Conservation (phyloP, 2,329 filamentous ascomycete species). For the Colletotrichum sp. region DNA sequence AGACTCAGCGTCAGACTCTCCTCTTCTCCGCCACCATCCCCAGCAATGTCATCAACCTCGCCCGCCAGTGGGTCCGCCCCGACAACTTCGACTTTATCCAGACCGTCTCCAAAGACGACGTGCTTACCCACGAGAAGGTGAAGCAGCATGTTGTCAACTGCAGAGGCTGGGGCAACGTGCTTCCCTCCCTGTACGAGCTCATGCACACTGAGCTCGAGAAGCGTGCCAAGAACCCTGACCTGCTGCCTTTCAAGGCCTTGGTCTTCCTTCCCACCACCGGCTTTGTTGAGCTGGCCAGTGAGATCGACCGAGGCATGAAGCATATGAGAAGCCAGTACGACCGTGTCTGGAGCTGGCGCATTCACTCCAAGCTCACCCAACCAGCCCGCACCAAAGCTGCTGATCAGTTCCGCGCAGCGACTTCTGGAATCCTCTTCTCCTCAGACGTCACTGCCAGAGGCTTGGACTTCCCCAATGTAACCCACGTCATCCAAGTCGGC, state of each 20-base stretch:
- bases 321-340: constrained; percentile 37
- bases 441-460: constrained; percentile 82
- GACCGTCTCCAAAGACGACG: constrained; percentile 83
- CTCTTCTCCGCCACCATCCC: constrained; percentile 96
- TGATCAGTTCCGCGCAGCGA: constrained; percentile 71
- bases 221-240: constrained; percentile 39
- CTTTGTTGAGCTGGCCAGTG: constrained; percentile 69
- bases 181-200: constrained; percentile 81
- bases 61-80: constrained; percentile 77
- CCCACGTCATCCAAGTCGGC: constrained; percentile 79
- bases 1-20: constrained; percentile 83
- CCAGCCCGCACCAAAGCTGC: constrained; percentile 70
- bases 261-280: constrained; percentile 86
- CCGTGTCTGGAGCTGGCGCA: constrained; percentile 57
- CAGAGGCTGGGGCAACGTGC: constrained; percentile 73
- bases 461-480: constrained; percentile 83
- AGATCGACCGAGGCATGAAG: constrained; percentile 41
- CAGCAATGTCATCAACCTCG: constrained; percentile 79
- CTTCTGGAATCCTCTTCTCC: constrained; percentile 72
- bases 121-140: constrained; percentile 82
- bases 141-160: constrained; percentile 78
- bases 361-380: constrained; percentile 83
- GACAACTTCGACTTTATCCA: constrained; percentile 86
- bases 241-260: constrained; percentile 89
- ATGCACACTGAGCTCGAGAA: constrained; percentile 63